Percentiles rank a stretch among this genome's conserved stretches.
phyloP scores from a whole-genome alignment of 2,329 filamentous ascomycete species.

The Metarhizium album region DNA sequence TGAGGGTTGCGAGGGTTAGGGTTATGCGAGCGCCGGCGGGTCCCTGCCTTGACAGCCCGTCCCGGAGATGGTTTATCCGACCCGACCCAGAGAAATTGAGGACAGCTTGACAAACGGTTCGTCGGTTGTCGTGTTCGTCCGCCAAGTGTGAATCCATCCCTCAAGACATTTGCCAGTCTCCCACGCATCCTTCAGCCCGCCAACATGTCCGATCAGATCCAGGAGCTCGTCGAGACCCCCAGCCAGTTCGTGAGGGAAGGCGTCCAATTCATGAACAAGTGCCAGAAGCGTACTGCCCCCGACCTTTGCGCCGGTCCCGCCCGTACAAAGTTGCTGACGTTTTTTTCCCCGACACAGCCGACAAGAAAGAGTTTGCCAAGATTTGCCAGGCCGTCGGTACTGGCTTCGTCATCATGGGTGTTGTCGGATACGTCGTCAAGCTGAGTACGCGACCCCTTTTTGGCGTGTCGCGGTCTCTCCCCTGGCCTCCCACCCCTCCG shows the following conservation, averaged over 20 bases:
- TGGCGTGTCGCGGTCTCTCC: background rate
- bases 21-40: too few species aligned
- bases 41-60: too few species aligned
- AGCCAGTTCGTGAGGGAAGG: constrained; percentile 53
- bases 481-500: background rate
- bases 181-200: background rate
- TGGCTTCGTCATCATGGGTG: constrained; percentile 61
- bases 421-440: constrained; percentile 61
- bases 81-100: constrained; percentile 1
- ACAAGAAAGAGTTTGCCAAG: constrained; percentile 32
- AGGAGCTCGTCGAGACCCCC: constrained; percentile 60
- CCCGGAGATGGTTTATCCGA: constrained; percentile 3
- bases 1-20: too few species aligned
- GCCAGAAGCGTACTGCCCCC: constrained; percentile 49
- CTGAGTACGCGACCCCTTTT: constrained; percentile 38
- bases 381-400: constrained; percentile 52
- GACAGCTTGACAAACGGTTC: constrained; percentile 6
- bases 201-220: constrained; percentile 55
- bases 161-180: too few species aligned
- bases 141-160: too few species aligned
- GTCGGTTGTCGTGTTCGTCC: background rate
- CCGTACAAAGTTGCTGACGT: background rate
- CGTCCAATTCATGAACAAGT: constrained; percentile 50
- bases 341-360: constrained; percentile 18
- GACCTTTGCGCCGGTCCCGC: background rate